Evolutionary conservation across 768 basidiomycete species (phyloP).

Genomic region (Russula emetica): DNA sequence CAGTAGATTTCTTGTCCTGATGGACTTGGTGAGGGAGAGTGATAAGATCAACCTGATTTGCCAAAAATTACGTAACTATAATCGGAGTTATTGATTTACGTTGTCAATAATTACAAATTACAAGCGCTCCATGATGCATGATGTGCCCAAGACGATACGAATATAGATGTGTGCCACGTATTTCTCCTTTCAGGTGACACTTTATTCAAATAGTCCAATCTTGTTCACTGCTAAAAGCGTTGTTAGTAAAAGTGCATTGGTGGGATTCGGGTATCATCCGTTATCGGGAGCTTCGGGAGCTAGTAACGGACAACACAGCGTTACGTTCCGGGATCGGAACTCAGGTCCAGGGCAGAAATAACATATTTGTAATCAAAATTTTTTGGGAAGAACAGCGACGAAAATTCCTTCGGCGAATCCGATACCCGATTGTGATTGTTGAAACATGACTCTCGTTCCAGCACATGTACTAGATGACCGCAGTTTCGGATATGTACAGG

Average conservation of each 20-base stretch:
- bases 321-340: not conserved
- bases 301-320: not conserved
- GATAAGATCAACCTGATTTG: not conserved
- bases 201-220: not conserved
- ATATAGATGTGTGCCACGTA: constrained; percentile 8
- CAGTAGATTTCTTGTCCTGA: not conserved
- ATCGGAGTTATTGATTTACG: not conserved
- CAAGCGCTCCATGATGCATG: not conserved
- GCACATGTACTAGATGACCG: not conserved
- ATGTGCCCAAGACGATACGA: not conserved
- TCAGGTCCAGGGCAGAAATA: not conserved
- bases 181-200: not conserved
- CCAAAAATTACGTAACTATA: not conserved
- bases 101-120: not conserved
- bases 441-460: not conserved
- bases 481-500: not conserved
- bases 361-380: not conserved
- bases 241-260: not conserved
- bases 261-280: not conserved
- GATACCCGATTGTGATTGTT: not conserved
- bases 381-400: not conserved
- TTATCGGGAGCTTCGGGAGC: not conserved
- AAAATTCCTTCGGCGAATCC: constrained; percentile 2
- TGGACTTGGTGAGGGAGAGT: not conserved
- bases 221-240: not conserved